Evolutionary conservation across 805 yeast genomes (phyloP).

Genomic region (Candida morakotiae): DNA sequence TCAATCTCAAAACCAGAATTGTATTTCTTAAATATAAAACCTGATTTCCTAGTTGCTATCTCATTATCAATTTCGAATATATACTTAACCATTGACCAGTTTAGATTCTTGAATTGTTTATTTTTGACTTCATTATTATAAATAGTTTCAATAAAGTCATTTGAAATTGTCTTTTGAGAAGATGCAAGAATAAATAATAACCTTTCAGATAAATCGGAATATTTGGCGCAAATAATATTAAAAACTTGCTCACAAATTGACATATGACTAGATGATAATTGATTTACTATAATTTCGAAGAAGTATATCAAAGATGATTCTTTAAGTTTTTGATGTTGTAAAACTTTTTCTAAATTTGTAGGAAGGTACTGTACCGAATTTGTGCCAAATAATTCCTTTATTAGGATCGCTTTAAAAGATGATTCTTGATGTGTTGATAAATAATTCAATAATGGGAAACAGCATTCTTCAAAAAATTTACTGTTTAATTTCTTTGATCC

Average conservation of each 20-base stretch:
- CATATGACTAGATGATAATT: conserved; percentile 29
- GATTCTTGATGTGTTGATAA: background rate
- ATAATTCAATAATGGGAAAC: conserved; percentile 13
- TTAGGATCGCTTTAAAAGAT: conserved; percentile 3
- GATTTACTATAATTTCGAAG: conserved; percentile 25
- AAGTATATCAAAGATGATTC: conserved; percentile 12
- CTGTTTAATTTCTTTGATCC: conserved; percentile 27
- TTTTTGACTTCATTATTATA: conserved; percentile 26
- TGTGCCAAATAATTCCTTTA: conserved; percentile 1
- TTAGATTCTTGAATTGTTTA: conserved; percentile 15
- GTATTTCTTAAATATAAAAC: conserved; percentile 7
- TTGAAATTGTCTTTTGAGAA: conserved; percentile 51
- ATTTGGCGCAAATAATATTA: conserved; percentile 32
- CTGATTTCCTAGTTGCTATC: conserved; percentile 46
- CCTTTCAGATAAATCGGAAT: conserved; percentile 36
- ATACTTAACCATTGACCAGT: conserved; percentile 45
- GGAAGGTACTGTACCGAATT: conserved; percentile 6
- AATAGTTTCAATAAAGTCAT: conserved; percentile 43
- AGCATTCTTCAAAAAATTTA: conserved; percentile 23
- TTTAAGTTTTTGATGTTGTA: conserved; percentile 6
- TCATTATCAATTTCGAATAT: conserved; percentile 55
- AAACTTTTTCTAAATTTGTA: conserved; percentile 4
- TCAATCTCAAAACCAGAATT: conserved; percentile 4
- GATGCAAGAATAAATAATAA: conserved; percentile 45
- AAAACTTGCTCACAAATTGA: conserved; percentile 46